Evolutionary conservation across 306 rosid genomes (phyloP).

Genomic region (Prunus dulcis): DNA sequence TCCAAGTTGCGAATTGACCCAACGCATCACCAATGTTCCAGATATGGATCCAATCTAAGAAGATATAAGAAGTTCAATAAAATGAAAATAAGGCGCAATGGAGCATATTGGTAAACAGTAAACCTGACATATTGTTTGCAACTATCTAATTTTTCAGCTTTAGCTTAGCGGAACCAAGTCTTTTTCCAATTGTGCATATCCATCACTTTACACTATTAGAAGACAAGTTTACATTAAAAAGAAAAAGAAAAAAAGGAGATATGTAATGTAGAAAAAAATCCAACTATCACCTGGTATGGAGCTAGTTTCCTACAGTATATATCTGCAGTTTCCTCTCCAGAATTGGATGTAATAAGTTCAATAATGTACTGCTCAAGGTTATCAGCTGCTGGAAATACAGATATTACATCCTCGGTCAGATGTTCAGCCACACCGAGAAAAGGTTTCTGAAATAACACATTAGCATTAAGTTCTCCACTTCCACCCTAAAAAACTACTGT

Average conservation of each 20-base stretch:
- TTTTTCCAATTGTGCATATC: background rate
- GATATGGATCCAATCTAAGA: constrained; percentile 85
- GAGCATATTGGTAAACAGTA: background rate
- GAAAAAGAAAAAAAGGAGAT: background rate
- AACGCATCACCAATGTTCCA: constrained; percentile 95
- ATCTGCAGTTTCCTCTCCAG: constrained; percentile 77
- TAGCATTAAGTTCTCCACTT: background rate
- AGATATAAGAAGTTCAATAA: constrained; percentile 12
- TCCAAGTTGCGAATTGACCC: constrained; percentile 95
- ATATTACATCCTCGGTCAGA: constrained; percentile 83
- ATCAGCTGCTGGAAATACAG: constrained; percentile 94
- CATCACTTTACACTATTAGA: background rate
- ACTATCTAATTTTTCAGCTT: background rate
- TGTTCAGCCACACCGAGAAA: constrained; percentile 85
- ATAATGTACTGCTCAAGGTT: constrained; percentile 81
- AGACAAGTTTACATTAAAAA: background rate
- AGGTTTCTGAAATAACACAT: constrained; percentile 67
- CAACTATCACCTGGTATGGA: constrained; percentile 64
- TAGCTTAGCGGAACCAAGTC: background rate
- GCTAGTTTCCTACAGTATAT: constrained; percentile 68
- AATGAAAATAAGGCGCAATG: constrained; percentile 15
- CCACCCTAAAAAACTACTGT: background rate
- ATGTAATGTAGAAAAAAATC: background rate
- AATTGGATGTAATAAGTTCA: constrained; percentile 63
- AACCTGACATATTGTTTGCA: background rate